Conservation (phyloP, 495 filamentous ascomycete genomes). For the Aspergillus cristatus region DNA sequence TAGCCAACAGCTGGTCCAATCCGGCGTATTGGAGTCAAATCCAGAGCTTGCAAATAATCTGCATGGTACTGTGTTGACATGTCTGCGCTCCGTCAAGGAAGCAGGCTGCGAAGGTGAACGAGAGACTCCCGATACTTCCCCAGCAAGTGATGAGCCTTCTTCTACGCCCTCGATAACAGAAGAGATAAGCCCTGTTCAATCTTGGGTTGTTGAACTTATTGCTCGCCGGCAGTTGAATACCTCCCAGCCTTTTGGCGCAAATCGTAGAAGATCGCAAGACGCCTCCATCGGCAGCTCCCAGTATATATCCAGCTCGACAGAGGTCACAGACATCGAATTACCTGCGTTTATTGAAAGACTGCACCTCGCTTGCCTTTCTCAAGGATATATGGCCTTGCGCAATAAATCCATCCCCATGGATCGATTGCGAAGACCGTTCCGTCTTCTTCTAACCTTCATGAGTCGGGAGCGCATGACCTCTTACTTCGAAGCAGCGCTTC, state of each 20-base stretch:
- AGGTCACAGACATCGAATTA: conserved; percentile 45
- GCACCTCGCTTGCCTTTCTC: conserved; percentile 53
- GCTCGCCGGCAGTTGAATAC: background rate
- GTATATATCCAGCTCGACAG: conserved; percentile 3
- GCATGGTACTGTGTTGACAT: conserved; percentile 22
- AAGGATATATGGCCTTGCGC: conserved; percentile 45
- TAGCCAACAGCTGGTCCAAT: conserved; percentile 49
- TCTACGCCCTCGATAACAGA: background rate
- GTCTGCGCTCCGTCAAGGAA: conserved; percentile 16
- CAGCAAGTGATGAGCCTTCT: background rate
- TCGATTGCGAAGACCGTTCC: conserved; percentile 50
- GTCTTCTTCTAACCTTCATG: conserved; percentile 52
- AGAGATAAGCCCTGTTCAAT: background rate
- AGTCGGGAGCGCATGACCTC: conserved; percentile 37
- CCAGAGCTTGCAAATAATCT: conserved; percentile 29
- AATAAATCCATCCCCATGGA: conserved; percentile 41
- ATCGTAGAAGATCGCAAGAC: background rate
- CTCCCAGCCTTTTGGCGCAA: background rate
- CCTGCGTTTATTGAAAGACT: conserved; percentile 50
- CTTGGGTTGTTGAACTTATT: background rate
- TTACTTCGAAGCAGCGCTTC: conserved; percentile 29
- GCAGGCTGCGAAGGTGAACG: conserved; percentile 4
- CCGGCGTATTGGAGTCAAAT: conserved; percentile 28
- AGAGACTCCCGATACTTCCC: conserved; percentile 1
- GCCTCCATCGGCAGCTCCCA: background rate